Evolutionary conservation across 1,139 yeast species (phyloP), one percentile per base, ranked within the genome.

Genomic region (Meyerozyma sp.): DNA sequence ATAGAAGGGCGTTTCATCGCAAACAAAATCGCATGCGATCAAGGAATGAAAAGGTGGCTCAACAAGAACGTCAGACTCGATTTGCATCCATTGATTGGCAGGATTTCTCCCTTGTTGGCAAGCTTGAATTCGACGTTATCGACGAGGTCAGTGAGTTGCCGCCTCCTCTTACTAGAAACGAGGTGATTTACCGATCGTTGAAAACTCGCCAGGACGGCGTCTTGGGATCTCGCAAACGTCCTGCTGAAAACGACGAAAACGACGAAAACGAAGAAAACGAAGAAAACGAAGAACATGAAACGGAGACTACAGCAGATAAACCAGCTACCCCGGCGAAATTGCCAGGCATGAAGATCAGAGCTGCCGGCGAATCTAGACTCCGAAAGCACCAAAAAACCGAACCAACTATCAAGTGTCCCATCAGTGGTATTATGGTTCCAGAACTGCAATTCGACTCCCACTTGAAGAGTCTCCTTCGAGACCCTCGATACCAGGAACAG

Each of bases 61-160:
- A 43, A 66, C 66, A 63, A 42, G 74, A 75, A 42, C 51, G 55
- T 20, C 66, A 65, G 50, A 46, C 79, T 25, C 81, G 78, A 40
- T 87, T 75, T 63, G 91, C 94, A 0, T 78, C 84, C 27, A 83
- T 89, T 23, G 91, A 91, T 61, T 93, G 98, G 98, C 83, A 83
- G 48, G 88, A 86, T 49, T 90, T 90, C 57, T 68, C 74, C 2
- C 69, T 89, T 14, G 85, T 86, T 3, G 90, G 83, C 41, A 80
- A 83, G 1, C 70, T 89, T 10, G 79, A 75, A 43, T 84, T 90
- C 54, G 81, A 79, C 32, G 82, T 80, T 2, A 69, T 81, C 1
- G 96, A 88, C 58, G 71, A 73, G 44, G 81, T 76, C 13, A 74
- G 77, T 8, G 84, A 79, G 42, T 65, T 85, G 44, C 79, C 85